Evolutionary conservation across 805 yeast species (phyloP).

Genomic region (Clavispora vitiphila): DNA sequence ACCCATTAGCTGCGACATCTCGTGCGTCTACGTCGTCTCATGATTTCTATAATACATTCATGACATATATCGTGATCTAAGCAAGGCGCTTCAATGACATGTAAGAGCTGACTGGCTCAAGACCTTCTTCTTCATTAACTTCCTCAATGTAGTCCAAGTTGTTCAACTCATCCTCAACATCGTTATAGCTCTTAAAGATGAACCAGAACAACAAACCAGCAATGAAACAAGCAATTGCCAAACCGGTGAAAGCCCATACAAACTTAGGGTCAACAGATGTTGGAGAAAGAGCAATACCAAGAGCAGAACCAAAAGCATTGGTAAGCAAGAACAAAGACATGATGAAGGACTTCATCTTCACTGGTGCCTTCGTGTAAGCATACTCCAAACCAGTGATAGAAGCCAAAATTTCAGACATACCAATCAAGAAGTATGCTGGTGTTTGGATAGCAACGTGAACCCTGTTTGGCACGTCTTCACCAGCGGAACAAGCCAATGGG

Average conservation of each 20-base stretch:
- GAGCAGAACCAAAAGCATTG: slow-evolving; percentile 72
- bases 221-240: slow-evolving; percentile 53
- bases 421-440: slow-evolving; percentile 71
- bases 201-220: slow-evolving; percentile 63
- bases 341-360: slow-evolving; percentile 58
- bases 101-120: background rate
- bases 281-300: slow-evolving; percentile 68
- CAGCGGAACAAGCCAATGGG: slow-evolving; percentile 51
- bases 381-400: slow-evolving; percentile 79
- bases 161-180: slow-evolving; percentile 54
- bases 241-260: slow-evolving; percentile 63
- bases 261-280: slow-evolving; percentile 65
- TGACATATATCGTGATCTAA: background rate
- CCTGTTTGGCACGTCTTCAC: slow-evolving; percentile 40
- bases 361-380: slow-evolving; percentile 81
- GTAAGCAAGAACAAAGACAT: slow-evolving; percentile 65
- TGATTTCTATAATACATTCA: background rate
- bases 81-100: background rate
- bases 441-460: slow-evolving; percentile 67
- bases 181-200: slow-evolving; percentile 50
- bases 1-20: no score
- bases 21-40: no score
- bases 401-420: slow-evolving; percentile 72
- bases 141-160: slow-evolving; percentile 36
- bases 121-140: slow-evolving; percentile 1